Conservation (phyloP, 495 filamentous ascomycete species). For the Aspergillus mulundensis region DNA sequence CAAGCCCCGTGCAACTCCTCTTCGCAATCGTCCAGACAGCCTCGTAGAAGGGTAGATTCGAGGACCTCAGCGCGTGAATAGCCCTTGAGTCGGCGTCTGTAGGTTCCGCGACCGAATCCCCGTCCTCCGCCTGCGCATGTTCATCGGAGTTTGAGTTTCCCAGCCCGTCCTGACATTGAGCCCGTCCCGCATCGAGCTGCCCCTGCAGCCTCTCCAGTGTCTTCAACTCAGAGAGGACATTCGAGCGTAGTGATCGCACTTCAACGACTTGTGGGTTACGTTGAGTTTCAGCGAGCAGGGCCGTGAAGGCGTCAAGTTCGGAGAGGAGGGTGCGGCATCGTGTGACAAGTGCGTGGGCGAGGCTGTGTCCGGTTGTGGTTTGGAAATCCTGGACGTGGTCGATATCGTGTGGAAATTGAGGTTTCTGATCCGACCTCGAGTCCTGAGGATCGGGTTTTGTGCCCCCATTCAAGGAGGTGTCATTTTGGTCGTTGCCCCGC, state of each 20-base stretch:
- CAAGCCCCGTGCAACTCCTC: constrained; percentile 42
- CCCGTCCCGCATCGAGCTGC: constrained; percentile 18
- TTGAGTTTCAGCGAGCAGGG: constrained; percentile 37
- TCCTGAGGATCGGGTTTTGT: neutral
- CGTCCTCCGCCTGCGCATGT: constrained; percentile 2
- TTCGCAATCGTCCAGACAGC: constrained; percentile 54
- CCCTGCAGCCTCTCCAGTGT: constrained; percentile 45
- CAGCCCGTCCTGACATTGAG: neutral
- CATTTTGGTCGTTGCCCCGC: neutral
- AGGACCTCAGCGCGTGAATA: constrained; percentile 49
- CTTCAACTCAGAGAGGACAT: constrained; percentile 44
- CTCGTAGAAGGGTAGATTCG: constrained; percentile 55
- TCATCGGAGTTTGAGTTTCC: neutral
- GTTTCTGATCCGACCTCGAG: neutral
- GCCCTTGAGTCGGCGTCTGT: constrained; percentile 23
- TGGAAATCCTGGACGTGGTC: neutral
- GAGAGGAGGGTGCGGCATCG: constrained; percentile 41
- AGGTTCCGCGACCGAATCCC: neutral
- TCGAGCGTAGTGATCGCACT: constrained; percentile 46
- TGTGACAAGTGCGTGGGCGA: constrained; percentile 29
- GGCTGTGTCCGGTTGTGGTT: neutral
- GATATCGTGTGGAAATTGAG: neutral
- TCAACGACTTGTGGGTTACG: constrained; percentile 52
- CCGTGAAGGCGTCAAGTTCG: constrained; percentile 46
- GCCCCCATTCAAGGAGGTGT: neutral